Conservation (phyloP, 2,329 filamentous ascomycete species). For the Pezicula radicicola region DNA sequence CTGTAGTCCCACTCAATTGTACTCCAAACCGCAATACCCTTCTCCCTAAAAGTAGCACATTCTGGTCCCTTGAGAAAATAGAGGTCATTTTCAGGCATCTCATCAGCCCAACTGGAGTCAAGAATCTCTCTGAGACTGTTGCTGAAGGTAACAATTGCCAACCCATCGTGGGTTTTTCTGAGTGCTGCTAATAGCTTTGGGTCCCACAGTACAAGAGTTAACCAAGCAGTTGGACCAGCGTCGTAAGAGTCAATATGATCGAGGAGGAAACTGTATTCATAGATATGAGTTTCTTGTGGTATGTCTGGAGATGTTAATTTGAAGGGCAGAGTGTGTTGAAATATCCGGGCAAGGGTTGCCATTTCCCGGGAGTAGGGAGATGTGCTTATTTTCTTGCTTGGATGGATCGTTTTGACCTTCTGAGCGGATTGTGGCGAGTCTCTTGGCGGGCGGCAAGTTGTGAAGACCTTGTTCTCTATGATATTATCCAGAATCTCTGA, state of each 20-base stretch:
- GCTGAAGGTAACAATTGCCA: no score
- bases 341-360: conserved; percentile 4
- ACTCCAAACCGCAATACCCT: conserved; percentile 2
- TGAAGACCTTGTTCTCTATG: conserved; percentile 8
- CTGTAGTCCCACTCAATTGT: conserved; percentile 2
- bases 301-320: not conserved
- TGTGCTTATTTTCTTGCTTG: conserved; percentile 5
- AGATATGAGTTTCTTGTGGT: not conserved
- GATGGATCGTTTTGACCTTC: not conserved
- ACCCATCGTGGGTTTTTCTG: no score
- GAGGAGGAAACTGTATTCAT: not conserved
- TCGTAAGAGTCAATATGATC: no score
- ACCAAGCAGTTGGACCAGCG: no score
- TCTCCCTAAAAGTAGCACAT: conserved; percentile 2
- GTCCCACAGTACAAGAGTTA: no score
- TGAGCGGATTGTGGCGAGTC: not conserved
- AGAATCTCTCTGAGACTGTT: no score
- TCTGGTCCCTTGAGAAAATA: not conserved
- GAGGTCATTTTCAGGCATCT: no score
- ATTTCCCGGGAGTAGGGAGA: conserved; percentile 9
- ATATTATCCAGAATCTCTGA: conserved; percentile 11
- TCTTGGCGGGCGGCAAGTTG: conserved; percentile 4
- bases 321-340: conserved; percentile 12
- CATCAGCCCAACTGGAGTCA: no score
- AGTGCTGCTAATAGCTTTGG: no score